Evolutionary conservation across 495 filamentous ascomycete species (phyloP), one percentile per base, ranked within the genome.

Genomic region (Daldinia childiae): DNA sequence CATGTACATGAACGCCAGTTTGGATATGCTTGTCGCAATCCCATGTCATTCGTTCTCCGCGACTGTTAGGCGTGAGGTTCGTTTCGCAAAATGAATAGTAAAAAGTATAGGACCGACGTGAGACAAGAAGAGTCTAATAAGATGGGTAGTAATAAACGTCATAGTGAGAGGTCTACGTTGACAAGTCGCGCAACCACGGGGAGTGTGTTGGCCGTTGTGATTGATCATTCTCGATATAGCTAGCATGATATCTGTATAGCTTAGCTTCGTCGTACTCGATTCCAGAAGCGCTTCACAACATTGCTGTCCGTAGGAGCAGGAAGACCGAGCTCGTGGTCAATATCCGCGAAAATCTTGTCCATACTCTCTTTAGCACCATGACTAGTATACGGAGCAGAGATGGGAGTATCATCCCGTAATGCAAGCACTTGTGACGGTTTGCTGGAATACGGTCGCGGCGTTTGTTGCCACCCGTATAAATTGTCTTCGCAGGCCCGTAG

Each of bases 401-500:
- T 54, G 32, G 59, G 74, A 41, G 59, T 26, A 24, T 71, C 73
- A 3, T 63, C 68, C 15, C 69, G 73, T 1, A 56, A 64, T 21
- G 71, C 68, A 24, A 71, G 38, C 29, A 74, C 51, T 27, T 71
- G 73, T n/a, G 79, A 77, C 32, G 76, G 75, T 41, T 78, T 76
- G 15, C 64, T 56, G 7, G 76, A 56, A 48, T 62, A 67, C 50
- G 78, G 55, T 64, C 66, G 63, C 63, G 68, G 27, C 30, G 83
- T 50, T 82, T 82, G 80, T 52, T 84, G 85, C 82, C 85, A 89
- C 14, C 89, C 83, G 68, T 87, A 91, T 36, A 87, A 81, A 72
- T 86, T 83, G 27, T 86, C 87, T 75, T 90, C 92, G 63, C 88
- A 82, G 1, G 87, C 88, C 45, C 92, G 88, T 58, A 97, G 85